Evolutionary conservation across 441 rosid genomes (phyloP), one percentile per base, ranked within the genome.

Genomic region (Pelargonium citronellum): DNA sequence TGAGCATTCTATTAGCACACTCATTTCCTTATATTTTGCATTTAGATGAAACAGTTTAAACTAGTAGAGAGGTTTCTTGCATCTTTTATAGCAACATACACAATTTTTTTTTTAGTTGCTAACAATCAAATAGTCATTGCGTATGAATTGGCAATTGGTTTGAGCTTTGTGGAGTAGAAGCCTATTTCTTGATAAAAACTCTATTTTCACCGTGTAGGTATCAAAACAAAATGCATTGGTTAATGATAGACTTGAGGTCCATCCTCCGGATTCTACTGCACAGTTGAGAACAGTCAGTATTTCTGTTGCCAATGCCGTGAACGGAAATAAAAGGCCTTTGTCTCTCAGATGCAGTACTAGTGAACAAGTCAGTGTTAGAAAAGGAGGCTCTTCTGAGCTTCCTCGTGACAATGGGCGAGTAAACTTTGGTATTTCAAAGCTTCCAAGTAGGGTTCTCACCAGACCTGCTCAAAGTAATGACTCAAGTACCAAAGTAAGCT

Each of bases 211-310:
- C 68, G 16, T 66, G 67, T 68, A 86, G 93, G 74, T 75, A 3
- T 61, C 74, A 13, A 80, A 70, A 74, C 84, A 74, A 67, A 80
- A 69, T 44, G 30, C 16, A 24, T 77, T 77, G 60, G 78, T 53
- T 73, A 68, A 70, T 65, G 83, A 77, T 69, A 81, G 77, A 34
- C 64, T 74, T 49, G 76, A 81, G 68, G 71, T 43, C 16, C 62
- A 19, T 3, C 41, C 65, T 68, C 37, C 72, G 34, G 81, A 68
- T 65, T 43, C 69, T 68, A 20, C 72, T 6, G 9, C 75, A 30
- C 69, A 71, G 24, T 13, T 68, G 67, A 75, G 57, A 34, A 34
- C 19, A 7, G 73, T 70, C 70, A 63, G 69, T 67, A 67, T 62
- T 57, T 73, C 9, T 46, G 75, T 66, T 44, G 75, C 61, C 11